Evolutionary conservation across 2,329 filamentous ascomycete genomes (phyloP).

Genomic region (Penicillium sp.): DNA sequence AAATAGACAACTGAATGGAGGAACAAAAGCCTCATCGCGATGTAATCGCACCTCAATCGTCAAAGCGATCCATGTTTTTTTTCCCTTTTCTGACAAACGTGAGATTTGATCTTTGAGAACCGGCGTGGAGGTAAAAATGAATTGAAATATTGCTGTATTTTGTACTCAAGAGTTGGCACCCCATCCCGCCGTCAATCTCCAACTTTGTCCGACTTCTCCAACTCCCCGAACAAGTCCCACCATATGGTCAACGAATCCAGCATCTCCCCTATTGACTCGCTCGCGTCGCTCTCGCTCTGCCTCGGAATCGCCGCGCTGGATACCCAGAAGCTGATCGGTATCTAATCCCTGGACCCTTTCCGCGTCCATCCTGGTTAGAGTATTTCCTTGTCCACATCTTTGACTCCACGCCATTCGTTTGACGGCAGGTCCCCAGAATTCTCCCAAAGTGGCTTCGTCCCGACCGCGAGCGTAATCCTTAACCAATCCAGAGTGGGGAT

Average conservation of each 20-base stretch:
- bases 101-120: too few species aligned
- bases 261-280: constrained; percentile 24
- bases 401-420: constrained; percentile 37
- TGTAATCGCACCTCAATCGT: too few species aligned
- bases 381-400: constrained; percentile 12
- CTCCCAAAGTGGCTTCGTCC: constrained; percentile 29
- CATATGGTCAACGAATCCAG: constrained; percentile 25
- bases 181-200: constrained; percentile 26
- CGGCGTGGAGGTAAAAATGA: too few species aligned
- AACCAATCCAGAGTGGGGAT: constrained; percentile 3
- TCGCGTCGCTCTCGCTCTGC: constrained; percentile 22
- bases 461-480: constrained; percentile 26
- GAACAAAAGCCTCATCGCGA: too few species aligned
- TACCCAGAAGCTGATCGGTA: constrained; percentile 14
- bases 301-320: constrained; percentile 10
- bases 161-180: constrained; percentile 18
- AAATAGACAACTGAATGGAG: too few species aligned
- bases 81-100: too few species aligned
- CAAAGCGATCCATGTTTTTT: too few species aligned
- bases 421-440: constrained; percentile 36
- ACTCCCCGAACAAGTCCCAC: constrained; percentile 28
- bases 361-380: constrained; percentile 21
- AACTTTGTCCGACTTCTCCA: constrained; percentile 24
- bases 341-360: constrained; percentile 20
- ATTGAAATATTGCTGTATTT: too few species aligned